Evolutionary conservation across 345 rosid genomes (phyloP).

Genomic region (Raphanus raphanistrum): DNA sequence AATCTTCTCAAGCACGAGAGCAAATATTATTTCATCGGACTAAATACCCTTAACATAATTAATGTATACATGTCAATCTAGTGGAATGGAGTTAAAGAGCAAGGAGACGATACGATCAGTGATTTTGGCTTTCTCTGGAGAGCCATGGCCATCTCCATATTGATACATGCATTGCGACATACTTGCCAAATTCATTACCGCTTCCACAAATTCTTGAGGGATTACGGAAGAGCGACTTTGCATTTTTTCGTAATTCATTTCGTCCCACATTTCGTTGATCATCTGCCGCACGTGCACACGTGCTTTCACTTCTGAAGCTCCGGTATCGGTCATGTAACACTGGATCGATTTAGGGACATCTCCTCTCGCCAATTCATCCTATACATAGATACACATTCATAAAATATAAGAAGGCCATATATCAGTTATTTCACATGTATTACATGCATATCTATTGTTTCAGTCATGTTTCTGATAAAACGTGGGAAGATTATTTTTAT

Average conservation of each 20-base stretch:
- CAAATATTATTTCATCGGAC: not conserved
- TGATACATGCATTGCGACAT: slow-evolving; percentile 40
- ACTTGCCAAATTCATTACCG: slow-evolving; percentile 37
- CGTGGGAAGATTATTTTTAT: not conserved
- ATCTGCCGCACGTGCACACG: slow-evolving; percentile 23
- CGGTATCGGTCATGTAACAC: slow-evolving; percentile 44
- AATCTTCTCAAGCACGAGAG: not conserved
- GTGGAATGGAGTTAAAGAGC: slow-evolving; percentile 17
- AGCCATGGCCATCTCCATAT: slow-evolving; percentile 45
- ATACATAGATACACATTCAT: not conserved
- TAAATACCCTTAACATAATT: not conserved
- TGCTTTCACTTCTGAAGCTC: slow-evolving; percentile 38
- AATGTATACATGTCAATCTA: slow-evolving; percentile 8
- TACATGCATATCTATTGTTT: not conserved
- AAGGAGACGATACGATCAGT: slow-evolving; percentile 18
- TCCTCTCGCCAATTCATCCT: slow-evolving; percentile 42
- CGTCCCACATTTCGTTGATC: slow-evolving; percentile 43
- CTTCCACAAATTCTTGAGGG: slow-evolving; percentile 11
- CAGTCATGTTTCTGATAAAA: not conserved
- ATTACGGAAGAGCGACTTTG: not conserved
- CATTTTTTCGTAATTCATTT: slow-evolving; percentile 36
- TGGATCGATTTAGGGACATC: slow-evolving; percentile 22
- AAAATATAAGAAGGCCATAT: not conserved
- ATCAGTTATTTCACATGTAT: not conserved
- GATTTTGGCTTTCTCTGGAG: slow-evolving; percentile 24